Percentiles rank a stretch among this genome's conserved stretches.
phyloP scores from a whole-genome alignment of 2,329 filamentous ascomycete species.

The Alternaria sp. region DNA sequence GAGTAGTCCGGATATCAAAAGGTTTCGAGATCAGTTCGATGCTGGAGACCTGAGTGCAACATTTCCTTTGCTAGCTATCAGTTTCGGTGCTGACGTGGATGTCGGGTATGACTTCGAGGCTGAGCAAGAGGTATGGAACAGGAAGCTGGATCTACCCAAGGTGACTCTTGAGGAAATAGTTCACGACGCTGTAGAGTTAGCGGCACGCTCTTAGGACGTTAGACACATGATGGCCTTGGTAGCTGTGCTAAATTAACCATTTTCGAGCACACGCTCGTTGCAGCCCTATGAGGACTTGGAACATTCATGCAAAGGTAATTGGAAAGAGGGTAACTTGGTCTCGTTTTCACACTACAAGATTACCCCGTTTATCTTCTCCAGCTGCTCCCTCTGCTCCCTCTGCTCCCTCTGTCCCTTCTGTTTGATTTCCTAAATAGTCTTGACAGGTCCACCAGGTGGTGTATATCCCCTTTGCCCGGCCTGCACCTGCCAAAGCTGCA shows the following conservation, averaged over 20 bases:
- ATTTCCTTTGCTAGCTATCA: constrained; percentile 28
- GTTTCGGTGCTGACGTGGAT: constrained; percentile 34
- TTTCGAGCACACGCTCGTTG: neutral
- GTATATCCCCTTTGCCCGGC: constrained; percentile 24
- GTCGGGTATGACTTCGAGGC: constrained; percentile 33
- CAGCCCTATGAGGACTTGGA: neutral
- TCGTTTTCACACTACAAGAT: neutral
- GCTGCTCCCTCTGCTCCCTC: neutral
- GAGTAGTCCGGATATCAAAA: constrained; percentile 15
- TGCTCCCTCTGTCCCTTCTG: neutral
- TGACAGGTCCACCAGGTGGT: constrained; percentile 29
- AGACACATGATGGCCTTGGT: neutral
- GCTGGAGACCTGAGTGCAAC: constrained; percentile 27
- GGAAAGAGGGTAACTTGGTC: no score
- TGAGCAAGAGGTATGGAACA: constrained; percentile 36
- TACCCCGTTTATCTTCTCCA: neutral
- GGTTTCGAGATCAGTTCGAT: constrained; percentile 21
- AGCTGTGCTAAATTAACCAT: neutral
- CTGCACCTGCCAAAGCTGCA: constrained; percentile 27
- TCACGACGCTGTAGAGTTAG: neutral
- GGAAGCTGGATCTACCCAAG: constrained; percentile 28
- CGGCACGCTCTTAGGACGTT: neutral
- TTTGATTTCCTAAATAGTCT: constrained; percentile 10
- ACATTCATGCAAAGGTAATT: neutral
- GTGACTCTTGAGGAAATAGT: constrained; percentile 32